Evolutionary conservation across 192 early-diverging fungal species (phyloP).

Genomic region (Lobulomyces angularis): DNA sequence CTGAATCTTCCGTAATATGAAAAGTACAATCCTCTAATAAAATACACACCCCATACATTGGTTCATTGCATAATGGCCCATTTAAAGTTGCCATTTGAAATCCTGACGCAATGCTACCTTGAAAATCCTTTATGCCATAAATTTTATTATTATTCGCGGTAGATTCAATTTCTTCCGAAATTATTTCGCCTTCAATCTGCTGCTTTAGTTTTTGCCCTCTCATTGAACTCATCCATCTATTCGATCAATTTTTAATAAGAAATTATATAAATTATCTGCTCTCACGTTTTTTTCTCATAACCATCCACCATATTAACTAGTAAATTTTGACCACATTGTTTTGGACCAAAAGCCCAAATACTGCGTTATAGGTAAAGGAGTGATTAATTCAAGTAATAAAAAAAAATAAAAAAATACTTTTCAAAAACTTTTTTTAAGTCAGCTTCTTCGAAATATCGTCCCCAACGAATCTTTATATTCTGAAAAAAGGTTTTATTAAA

Average conservation of each 20-base stretch:
- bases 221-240: no score
- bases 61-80: slow-evolving; percentile 91
- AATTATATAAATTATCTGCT: no score
- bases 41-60: slow-evolving; percentile 73
- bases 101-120: slow-evolving; percentile 70
- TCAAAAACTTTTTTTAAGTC: background rate
- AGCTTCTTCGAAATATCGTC: slow-evolving; percentile 2
- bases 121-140: slow-evolving; percentile 19
- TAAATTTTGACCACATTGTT: slow-evolving; percentile 66
- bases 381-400: no score
- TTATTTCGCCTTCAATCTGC: no score
- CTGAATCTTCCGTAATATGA: background rate
- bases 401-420: background rate
- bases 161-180: no score
- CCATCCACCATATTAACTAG: slow-evolving; percentile 53
- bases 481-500: slow-evolving; percentile 18
- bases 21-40: slow-evolving; percentile 43
- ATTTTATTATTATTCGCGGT: slow-evolving; percentile 4
- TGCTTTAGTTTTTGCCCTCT: no score
- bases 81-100: slow-evolving; percentile 85
- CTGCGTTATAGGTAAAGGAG: slow-evolving; percentile 9
- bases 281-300: slow-evolving; percentile 20
- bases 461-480: background rate
- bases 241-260: no score
- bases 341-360: slow-evolving; percentile 78